Evolutionary conservation across 73 alveolate genomes (phyloP).

Genomic region (Stentor coeruleus): DNA sequence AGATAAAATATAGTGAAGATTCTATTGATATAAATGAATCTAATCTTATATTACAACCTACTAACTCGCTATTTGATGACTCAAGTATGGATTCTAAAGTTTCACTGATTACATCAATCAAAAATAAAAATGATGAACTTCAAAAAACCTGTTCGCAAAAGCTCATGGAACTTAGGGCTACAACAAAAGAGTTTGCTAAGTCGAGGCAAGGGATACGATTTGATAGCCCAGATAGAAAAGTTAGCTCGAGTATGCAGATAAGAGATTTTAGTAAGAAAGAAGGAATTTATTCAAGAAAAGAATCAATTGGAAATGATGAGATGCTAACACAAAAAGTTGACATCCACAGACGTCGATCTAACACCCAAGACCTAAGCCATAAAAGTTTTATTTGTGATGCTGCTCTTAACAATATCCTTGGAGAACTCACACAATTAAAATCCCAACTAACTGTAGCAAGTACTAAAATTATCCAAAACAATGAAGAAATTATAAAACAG

Average conservation of each 20-base stretch:
- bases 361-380: no score
- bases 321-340: background rate
- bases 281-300: background rate
- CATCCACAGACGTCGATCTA: background rate
- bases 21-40: background rate
- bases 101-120: background rate
- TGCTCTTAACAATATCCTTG: background rate
- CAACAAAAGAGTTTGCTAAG: background rate
- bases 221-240: no score
- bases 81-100: no score
- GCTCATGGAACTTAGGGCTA: background rate
- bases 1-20: background rate
- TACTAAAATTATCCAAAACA: background rate
- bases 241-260: no score
- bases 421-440: background rate
- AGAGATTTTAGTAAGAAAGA: no score
- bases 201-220: background rate
- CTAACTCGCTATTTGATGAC: background rate
- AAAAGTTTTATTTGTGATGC: background rate
- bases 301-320: background rate
- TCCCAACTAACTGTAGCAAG: background rate
- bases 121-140: background rate
- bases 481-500: background rate
- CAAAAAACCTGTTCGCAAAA: background rate
- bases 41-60: background rate